phyloP scores from a whole-genome alignment of 2,329 filamentous ascomycete species.

The Nannizziopsis barbatae region DNA sequence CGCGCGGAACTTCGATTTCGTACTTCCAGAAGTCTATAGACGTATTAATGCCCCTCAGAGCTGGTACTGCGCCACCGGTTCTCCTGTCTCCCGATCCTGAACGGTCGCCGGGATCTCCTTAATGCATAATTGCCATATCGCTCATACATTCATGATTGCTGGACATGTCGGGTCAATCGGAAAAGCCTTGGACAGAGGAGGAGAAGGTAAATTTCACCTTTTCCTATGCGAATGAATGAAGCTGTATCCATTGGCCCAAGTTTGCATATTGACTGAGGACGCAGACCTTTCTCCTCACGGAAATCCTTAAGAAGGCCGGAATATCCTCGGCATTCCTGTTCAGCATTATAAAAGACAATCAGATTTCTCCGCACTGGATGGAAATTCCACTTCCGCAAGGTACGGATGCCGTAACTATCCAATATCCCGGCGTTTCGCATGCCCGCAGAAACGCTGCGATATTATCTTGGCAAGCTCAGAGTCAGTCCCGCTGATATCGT shows the following conservation, averaged over 20 bases:
- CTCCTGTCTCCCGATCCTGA: not conserved
- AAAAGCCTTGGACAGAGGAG: constrained; percentile 36
- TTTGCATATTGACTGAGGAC: constrained; percentile 6
- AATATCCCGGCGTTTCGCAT: too few relatives aligned
- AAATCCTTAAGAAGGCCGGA: constrained; percentile 33
- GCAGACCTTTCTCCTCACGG: constrained; percentile 33
- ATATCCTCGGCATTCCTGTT: constrained; percentile 28
- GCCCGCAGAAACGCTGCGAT: not conserved
- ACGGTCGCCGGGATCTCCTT: constrained; percentile 1
- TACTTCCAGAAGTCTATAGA: not conserved
- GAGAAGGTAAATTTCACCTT: constrained; percentile 31
- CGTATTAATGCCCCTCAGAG: constrained; percentile 2
- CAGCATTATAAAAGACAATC: constrained; percentile 30
- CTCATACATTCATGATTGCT: constrained; percentile 14
- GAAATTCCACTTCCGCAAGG: constrained; percentile 36
- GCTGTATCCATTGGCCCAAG: constrained; percentile 1
- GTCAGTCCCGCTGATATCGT: too few relatives aligned
- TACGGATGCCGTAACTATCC: constrained; percentile 18
- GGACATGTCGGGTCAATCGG: constrained; percentile 36
- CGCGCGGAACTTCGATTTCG: not conserved
- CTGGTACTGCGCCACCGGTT: not conserved
- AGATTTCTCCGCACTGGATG: constrained; percentile 29
- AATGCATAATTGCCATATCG: constrained; percentile 6
- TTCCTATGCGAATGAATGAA: not conserved
- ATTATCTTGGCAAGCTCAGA: too few relatives aligned